Percentiles rank a stretch among this genome's conserved stretches.
These are phyloP conservation scores for Lipomyces kockii DNA, from an alignment of 805 yeast species.

Conservation along the genomic window DNA sequence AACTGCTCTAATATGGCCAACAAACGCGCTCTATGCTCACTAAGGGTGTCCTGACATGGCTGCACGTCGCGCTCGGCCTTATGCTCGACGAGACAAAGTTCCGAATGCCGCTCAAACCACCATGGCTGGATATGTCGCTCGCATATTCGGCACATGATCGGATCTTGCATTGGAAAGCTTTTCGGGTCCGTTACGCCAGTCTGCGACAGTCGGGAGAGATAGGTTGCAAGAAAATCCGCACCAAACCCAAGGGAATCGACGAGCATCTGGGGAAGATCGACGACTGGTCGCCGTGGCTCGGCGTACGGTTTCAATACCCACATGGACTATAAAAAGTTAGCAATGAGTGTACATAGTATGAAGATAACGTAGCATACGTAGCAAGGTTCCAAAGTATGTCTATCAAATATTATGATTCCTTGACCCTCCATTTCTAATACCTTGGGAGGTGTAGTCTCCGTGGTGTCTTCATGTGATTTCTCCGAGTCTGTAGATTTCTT, in stretches of 20 bases:
- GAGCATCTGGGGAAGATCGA: slow-evolving; percentile 71
- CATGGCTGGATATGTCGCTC: slow-evolving; percentile 90
- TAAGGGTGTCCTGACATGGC: slow-evolving; percentile 70
- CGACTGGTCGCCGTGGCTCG: slow-evolving; percentile 62
- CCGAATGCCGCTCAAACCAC: slow-evolving; percentile 94
- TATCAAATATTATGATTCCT: slow-evolving; percentile 79
- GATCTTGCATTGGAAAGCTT: slow-evolving; percentile 32
- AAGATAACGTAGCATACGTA: slow-evolving; percentile 49
- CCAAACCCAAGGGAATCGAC: slow-evolving; percentile 88
- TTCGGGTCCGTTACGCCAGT: slow-evolving; percentile 64
- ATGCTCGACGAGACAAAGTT: slow-evolving; percentile 84
- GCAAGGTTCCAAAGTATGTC: slow-evolving; percentile 59
- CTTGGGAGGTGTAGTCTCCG: neutral
- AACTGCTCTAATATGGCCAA: slow-evolving; percentile 29
- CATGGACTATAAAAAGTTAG: slow-evolving; percentile 57
- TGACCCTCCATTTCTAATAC: slow-evolving; percentile 80
- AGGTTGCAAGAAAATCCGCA: slow-evolving; percentile 77
- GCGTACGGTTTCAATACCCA: slow-evolving; percentile 87
- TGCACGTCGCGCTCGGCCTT: slow-evolving; percentile 78
- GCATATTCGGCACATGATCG: slow-evolving; percentile 82
- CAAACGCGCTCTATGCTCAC: slow-evolving; percentile 62
- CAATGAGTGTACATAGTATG: neutral
- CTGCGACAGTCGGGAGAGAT: slow-evolving; percentile 66
- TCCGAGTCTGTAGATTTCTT: neutral
- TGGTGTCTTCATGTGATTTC: neutral